These are phyloP conservation scores for Rhododendron vialii DNA, from an alignment of 148 eudicot species.

Conservation along the genomic window DNA sequence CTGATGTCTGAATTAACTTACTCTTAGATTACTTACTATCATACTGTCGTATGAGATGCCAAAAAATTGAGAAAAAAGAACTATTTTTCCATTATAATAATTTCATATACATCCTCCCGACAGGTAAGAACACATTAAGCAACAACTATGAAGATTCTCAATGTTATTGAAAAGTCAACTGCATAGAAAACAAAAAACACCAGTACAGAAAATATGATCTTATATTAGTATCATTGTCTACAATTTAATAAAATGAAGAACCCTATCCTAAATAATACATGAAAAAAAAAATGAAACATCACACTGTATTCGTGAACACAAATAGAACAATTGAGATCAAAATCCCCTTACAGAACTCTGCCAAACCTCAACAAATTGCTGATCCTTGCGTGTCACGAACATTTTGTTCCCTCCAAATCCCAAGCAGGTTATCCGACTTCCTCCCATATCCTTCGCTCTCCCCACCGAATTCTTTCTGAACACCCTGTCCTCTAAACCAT, in stretches of 20 bases:
- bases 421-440: conserved; percentile 50
- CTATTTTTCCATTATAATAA: neutral
- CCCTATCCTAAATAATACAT: neutral
- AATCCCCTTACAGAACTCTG: conserved; percentile 44
- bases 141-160: neutral
- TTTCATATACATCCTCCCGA: neutral
- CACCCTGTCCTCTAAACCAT: conserved; percentile 37
- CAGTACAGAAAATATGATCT: neutral
- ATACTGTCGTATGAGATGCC: neutral
- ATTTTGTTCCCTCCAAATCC: conserved; percentile 87
- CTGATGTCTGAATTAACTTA: neutral
- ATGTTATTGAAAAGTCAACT: neutral
- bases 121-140: neutral
- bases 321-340: conserved; percentile 13
- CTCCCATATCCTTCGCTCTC: conserved; percentile 61
- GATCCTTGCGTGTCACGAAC: conserved; percentile 81
- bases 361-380: conserved; percentile 90
- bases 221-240: neutral
- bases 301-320: neutral
- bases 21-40: neutral
- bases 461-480: conserved; percentile 77
- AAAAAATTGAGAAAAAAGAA: neutral
- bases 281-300: neutral
- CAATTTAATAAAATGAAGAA: neutral
- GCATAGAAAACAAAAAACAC: neutral